Percentiles rank a stretch among this genome's conserved stretches.
Conservation (phyloP, 352 stramenopile genomes). For the Phytophthora colocasiae region DNA sequence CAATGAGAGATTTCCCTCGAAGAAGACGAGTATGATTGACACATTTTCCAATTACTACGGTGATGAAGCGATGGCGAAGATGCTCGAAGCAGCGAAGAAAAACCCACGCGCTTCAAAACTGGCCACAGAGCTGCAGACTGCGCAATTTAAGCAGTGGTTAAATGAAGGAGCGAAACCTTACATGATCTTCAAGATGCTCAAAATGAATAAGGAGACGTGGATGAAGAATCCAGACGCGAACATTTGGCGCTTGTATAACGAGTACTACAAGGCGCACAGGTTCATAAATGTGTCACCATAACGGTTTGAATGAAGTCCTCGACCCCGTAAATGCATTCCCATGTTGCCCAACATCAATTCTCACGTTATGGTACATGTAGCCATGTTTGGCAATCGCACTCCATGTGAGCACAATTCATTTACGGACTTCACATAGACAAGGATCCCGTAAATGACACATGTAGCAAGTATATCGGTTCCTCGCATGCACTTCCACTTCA, state of each 20-base stretch:
- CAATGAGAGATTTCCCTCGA: background rate
- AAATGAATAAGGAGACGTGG: conserved; percentile 5
- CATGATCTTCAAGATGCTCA: conserved; percentile 12
- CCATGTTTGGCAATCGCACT: conserved; percentile 8
- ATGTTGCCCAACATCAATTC: too few relatives aligned
- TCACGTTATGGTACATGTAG: background rate
- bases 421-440: background rate
- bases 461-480: background rate
- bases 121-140: background rate
- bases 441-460: background rate
- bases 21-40: background rate
- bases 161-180: background rate
- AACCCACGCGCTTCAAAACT: background rate
- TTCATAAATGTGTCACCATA: background rate
- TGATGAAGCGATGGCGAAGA: background rate
- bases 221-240: conserved; percentile 14
- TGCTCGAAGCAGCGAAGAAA: conserved; percentile 7
- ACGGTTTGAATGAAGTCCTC: too few relatives aligned
- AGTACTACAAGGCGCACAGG: conserved; percentile 6
- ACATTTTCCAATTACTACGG: background rate
- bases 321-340: too few relatives aligned
- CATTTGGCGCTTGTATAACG: conserved; percentile 5
- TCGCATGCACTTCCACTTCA: conserved; percentile 8
- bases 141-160: conserved; percentile 6
- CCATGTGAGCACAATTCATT: background rate